Percentiles rank a stretch among this genome's conserved stretches.
These are phyloP conservation scores for Perkinsus marinus DNA, from an alignment of 169 alveolate species.

Conservation along the genomic window DNA sequence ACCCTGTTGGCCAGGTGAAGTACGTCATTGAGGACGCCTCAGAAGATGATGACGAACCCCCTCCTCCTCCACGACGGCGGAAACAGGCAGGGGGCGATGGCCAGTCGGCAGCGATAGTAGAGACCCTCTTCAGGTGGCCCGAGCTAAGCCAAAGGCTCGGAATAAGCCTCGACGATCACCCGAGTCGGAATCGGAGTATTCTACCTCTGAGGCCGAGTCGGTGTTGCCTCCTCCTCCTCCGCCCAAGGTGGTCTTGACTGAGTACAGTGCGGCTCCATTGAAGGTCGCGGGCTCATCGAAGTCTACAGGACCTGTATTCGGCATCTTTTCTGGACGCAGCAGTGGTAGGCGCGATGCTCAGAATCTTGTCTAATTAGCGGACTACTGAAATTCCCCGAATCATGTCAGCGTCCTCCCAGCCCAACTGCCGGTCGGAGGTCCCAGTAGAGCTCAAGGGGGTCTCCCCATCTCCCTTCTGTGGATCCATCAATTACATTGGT, in stretches of 20 bases:
- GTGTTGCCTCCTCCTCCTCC: neutral
- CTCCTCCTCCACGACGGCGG: neutral
- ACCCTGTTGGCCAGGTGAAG: neutral
- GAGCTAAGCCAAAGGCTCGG: neutral
- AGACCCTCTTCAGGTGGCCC: neutral
- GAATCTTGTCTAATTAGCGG: too few species aligned
- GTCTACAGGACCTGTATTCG: neutral
- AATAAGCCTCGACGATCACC: neutral
- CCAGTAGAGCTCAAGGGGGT: neutral
- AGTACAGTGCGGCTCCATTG: neutral
- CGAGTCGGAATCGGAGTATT: neutral
- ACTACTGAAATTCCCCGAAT: neutral
- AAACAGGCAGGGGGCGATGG: neutral
- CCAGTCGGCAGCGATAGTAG: neutral
- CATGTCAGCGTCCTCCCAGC: neutral
- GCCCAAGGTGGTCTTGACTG: neutral
- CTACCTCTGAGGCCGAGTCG: neutral
- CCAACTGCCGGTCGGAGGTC: neutral
- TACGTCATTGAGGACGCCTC: neutral
- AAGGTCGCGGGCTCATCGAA: neutral
- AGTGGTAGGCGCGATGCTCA: neutral
- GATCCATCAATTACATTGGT: neutral
- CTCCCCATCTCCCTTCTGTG: neutral
- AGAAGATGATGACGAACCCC: neutral
- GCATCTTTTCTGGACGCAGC: neutral